Conservation (phyloP, 2,329 filamentous ascomycete genomes). For the Cytospora schulzeri region DNA sequence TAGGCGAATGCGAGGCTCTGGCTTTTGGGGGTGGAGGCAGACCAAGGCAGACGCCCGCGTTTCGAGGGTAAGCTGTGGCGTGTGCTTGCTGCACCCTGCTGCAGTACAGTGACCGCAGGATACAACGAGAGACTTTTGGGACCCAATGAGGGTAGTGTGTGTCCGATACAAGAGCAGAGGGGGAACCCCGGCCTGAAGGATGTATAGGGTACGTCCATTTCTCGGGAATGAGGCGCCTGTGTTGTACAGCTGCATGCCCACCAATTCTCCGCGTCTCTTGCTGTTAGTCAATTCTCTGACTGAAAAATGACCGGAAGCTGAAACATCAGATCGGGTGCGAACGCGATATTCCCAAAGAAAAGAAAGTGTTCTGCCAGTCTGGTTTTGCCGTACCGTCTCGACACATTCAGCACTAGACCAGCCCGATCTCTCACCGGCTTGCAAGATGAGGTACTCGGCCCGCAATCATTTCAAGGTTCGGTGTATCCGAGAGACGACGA, state of each 20-base stretch:
- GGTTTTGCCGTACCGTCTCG: constrained; percentile 12
- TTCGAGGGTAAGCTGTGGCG: constrained; percentile 27
- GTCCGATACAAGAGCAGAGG: constrained; percentile 22
- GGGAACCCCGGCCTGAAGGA: constrained; percentile 6
- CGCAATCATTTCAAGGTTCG: not conserved
- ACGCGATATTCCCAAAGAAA: constrained; percentile 10
- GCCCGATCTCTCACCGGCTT: constrained; percentile 7
- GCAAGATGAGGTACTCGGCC: constrained; percentile 2
- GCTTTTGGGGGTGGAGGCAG: constrained; percentile 25
- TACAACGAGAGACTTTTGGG: constrained; percentile 24
- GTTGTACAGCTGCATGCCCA: constrained; percentile 24
- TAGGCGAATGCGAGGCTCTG: constrained; percentile 23
- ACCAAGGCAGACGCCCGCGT: constrained; percentile 19
- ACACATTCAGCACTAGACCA: constrained; percentile 10
- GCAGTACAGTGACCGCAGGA: constrained; percentile 27
- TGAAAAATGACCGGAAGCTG: constrained; percentile 16
- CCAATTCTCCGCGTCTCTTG: constrained; percentile 12
- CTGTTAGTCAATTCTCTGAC: constrained; percentile 10
- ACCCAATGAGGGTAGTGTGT: constrained; percentile 18
- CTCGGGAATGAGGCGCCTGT: constrained; percentile 21
- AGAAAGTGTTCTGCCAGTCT: constrained; percentile 12
- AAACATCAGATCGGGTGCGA: constrained; percentile 18
- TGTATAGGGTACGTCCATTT: constrained; percentile 21
- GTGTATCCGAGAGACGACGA: constrained; percentile 9
- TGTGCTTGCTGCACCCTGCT: constrained; percentile 21